Percentiles rank a stretch among this genome's conserved stretches.
Conservation (phyloP, 2,329 filamentous ascomycete species). For the Ceratocystis lukuohia region DNA sequence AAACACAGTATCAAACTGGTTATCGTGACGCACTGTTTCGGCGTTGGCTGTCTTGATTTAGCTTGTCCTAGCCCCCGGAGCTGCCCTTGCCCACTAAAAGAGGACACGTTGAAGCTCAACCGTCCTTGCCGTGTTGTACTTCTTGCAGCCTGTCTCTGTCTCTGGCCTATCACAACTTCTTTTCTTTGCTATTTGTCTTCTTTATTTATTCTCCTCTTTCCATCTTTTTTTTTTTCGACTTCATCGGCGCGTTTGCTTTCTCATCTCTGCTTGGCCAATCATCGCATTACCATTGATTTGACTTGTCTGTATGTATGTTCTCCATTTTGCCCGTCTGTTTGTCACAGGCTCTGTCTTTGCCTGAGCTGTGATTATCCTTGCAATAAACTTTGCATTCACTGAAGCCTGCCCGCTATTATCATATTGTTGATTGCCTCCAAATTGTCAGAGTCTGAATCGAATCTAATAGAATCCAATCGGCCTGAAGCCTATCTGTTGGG, state of each 20-base stretch:
- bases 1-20: background rate
- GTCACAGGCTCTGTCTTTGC: background rate
- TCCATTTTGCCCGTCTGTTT: background rate
- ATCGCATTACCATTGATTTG: background rate
- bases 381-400: slow-evolving; percentile 57
- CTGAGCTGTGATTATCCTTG: slow-evolving; percentile 1
- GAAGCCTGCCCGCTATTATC: background rate
- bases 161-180: background rate
- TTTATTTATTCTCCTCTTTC: slow-evolving; percentile 24
- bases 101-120: slow-evolving; percentile 20
- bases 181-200: slow-evolving; percentile 10
- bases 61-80: slow-evolving; percentile 4
- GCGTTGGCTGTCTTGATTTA: background rate
- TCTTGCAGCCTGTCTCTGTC: background rate
- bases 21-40: slow-evolving; percentile 2
- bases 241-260: slow-evolving; percentile 5
- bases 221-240: slow-evolving; percentile 2
- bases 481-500: no score
- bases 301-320: background rate
- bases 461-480: background rate
- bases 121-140: background rate
- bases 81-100: slow-evolving; percentile 17
- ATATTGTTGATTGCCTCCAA: background rate
- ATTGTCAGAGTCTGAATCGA: background rate
- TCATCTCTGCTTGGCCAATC: background rate